phyloP scores from a whole-genome alignment of 1,284 basidiomycete species.

The Malassezia globosa region DNA sequence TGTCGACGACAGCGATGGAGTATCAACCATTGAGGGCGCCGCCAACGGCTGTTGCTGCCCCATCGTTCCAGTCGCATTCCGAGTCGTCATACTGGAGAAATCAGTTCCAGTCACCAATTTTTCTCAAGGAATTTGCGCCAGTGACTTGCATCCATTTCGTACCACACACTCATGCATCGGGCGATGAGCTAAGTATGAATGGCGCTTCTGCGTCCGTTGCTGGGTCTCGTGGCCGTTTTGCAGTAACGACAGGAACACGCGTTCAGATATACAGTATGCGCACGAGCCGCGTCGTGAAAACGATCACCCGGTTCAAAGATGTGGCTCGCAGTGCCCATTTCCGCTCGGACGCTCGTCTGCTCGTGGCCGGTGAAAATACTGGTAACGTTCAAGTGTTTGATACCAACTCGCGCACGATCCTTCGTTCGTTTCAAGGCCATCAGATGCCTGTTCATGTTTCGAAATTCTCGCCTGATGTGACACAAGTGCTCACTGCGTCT shows the following conservation, averaged over 20 bases:
- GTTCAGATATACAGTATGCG: slow-evolving; percentile 92
- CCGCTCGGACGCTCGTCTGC: slow-evolving; percentile 78
- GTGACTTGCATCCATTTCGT: slow-evolving; percentile 44
- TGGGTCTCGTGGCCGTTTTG: slow-evolving; percentile 56
- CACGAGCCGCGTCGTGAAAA: slow-evolving; percentile 89
- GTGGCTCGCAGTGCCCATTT: slow-evolving; percentile 60
- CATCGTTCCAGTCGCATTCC: slow-evolving; percentile 5
- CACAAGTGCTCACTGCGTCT: slow-evolving; percentile 82
- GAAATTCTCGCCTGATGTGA: slow-evolving; percentile 72
- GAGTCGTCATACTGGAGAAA: slow-evolving; percentile 43
- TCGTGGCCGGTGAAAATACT: slow-evolving; percentile 87
- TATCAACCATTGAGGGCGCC: slow-evolving; percentile 15
- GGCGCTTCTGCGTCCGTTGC: slow-evolving; percentile 19
- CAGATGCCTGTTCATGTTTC: slow-evolving; percentile 74
- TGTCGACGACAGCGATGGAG: slow-evolving; percentile 10
- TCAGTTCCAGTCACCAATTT: slow-evolving; percentile 35
- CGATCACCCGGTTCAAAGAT: slow-evolving; percentile 91
- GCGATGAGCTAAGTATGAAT: slow-evolving; percentile 18
- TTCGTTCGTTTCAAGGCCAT: slow-evolving; percentile 81
- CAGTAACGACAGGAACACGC: slow-evolving; percentile 83
- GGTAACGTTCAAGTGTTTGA: slow-evolving; percentile 93
- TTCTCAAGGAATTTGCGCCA: slow-evolving; percentile 43
- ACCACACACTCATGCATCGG: slow-evolving; percentile 15
- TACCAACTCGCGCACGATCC: slow-evolving; percentile 80
- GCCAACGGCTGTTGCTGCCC: neutral